phyloP scores from a whole-genome alignment of 1,284 basidiomycete genomes.

The Leccinum cinnamomeum region DNA sequence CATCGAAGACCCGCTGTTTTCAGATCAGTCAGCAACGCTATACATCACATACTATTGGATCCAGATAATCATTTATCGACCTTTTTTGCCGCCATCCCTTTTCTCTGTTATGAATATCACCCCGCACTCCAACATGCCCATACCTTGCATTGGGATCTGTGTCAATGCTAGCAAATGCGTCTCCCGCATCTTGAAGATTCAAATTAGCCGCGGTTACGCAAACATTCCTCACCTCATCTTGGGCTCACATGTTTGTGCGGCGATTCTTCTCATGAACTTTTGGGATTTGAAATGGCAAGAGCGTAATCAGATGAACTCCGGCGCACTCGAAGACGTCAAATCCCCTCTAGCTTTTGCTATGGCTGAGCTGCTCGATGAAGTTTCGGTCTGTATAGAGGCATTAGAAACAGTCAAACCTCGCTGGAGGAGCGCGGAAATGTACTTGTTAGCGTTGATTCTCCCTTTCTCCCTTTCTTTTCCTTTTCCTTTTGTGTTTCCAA shows the following conservation, averaged over 20 bases:
- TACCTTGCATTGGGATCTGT: conserved; percentile 63
- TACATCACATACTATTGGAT: conserved; percentile 69
- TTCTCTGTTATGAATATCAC: conserved; percentile 25
- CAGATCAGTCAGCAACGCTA: conserved; percentile 68
- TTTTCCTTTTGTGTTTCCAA: neutral
- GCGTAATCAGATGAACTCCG: conserved; percentile 28
- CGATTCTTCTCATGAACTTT: conserved; percentile 45
- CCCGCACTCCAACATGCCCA: conserved; percentile 34
- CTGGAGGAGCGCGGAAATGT: conserved; percentile 44
- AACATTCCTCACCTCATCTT: conserved; percentile 43
- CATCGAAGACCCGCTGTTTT: conserved; percentile 52
- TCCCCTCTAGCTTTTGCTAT: conserved; percentile 41
- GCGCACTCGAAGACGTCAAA: conserved; percentile 41
- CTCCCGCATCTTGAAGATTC: conserved; percentile 58
- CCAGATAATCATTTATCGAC: conserved; percentile 73
- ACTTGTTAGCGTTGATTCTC: conserved; percentile 41
- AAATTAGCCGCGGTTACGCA: conserved; percentile 43
- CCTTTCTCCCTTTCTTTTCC: neutral
- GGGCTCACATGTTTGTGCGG: conserved; percentile 45
- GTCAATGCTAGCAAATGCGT: conserved; percentile 64
- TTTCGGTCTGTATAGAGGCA: conserved; percentile 41
- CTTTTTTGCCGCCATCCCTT: conserved; percentile 58
- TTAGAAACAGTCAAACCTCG: conserved; percentile 42
- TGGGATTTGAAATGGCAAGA: conserved; percentile 54
- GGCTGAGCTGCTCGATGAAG: conserved; percentile 42